phyloP scores from a whole-genome alignment of 305 asterid genomes.

The Lippia alba region DNA sequence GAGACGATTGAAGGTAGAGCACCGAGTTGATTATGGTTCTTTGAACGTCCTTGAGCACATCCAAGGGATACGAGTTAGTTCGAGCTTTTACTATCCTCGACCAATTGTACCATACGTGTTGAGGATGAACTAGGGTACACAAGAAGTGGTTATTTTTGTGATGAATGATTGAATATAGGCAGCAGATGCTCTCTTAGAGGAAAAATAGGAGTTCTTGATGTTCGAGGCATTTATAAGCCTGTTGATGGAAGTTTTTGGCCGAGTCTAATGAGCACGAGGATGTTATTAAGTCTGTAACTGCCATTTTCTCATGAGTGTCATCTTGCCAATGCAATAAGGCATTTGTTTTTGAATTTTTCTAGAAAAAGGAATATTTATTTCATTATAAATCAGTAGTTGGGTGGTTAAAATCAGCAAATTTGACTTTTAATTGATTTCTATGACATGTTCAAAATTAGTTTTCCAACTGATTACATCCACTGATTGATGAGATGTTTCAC shows the following conservation, averaged over 20 bases:
- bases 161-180: no score
- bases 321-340: no score
- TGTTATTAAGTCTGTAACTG: no score
- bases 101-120: slow-evolving; percentile 7
- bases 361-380: no score
- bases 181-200: neutral
- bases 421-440: neutral
- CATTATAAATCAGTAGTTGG: neutral
- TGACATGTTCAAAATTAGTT: neutral
- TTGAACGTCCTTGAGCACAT: no score
- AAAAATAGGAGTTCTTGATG: neutral
- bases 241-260: neutral
- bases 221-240: neutral
- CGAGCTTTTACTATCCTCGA: neutral
- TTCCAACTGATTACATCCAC: neutral
- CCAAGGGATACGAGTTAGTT: no score
- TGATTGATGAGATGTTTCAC: slow-evolving; percentile 22
- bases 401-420: neutral
- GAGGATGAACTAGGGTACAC: slow-evolving; percentile 6
- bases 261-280: no score
- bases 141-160: slow-evolving; percentile 8
- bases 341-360: no score
- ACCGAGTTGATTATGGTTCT: no score
- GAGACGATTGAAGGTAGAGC: neutral
- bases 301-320: no score